Evolutionary conservation across 805 yeast genomes (phyloP).

Genomic region (Pichia exigua): DNA sequence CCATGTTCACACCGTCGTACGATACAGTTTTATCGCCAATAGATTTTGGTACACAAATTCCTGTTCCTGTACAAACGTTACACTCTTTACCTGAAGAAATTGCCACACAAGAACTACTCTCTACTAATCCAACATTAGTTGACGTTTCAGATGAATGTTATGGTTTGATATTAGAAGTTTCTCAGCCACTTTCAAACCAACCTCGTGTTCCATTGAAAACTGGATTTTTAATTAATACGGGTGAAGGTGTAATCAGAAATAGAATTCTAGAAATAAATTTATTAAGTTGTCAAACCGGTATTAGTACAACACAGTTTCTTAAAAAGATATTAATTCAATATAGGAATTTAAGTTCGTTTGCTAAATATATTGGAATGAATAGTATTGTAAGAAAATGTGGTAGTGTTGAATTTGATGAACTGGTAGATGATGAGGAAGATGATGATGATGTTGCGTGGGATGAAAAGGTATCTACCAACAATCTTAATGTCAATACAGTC

Average conservation of each 20-base stretch:
- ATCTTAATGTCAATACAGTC: neutral
- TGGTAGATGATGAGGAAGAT: slow-evolving; percentile 14
- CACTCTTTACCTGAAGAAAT: slow-evolving; percentile 5
- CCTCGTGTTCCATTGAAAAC: slow-evolving; percentile 65
- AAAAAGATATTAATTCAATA: slow-evolving; percentile 51
- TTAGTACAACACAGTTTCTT: slow-evolving; percentile 48
- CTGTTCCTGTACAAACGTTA: slow-evolving; percentile 5
- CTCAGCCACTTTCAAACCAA: slow-evolving; percentile 62
- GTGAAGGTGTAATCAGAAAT: slow-evolving; percentile 13
- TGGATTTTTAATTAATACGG: slow-evolving; percentile 50
- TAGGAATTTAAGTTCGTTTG: slow-evolving; percentile 37
- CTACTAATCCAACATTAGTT: slow-evolving; percentile 27
- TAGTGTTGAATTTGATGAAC: slow-evolving; percentile 30
- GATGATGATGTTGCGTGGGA: neutral
- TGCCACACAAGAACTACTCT: neutral
- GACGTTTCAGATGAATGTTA: slow-evolving; percentile 45
- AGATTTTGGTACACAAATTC: slow-evolving; percentile 13
- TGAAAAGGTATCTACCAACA: slow-evolving; percentile 1
- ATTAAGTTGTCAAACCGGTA: slow-evolving; percentile 64
- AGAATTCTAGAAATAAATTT: slow-evolving; percentile 53
- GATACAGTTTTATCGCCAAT: slow-evolving; percentile 22
- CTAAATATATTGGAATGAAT: slow-evolving; percentile 10
- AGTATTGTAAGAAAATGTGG: slow-evolving; percentile 13
- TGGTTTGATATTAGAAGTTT: slow-evolving; percentile 50
- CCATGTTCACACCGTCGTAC: slow-evolving; percentile 23